Base-by-base conservation (phyloP, 495 filamentous ascomycete species). In the Platismatia glauca region DNA sequence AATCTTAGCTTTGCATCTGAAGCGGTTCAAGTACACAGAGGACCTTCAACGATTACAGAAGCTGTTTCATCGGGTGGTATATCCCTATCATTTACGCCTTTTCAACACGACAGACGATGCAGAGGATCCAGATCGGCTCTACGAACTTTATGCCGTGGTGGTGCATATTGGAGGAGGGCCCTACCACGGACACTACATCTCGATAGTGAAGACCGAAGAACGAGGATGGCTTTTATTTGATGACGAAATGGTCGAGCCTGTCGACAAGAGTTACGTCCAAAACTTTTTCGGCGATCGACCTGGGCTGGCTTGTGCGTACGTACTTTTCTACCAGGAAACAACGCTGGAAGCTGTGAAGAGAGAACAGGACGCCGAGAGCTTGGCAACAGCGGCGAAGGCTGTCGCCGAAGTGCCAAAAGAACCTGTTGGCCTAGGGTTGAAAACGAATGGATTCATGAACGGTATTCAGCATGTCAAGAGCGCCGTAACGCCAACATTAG, bases 91-190 rank as follows among this genome's bases (percentile, higher is more conserved):
- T 67, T 82, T 98, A 33, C 89, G 94, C 35, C 82, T 98, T 70
- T 97, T 97, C 79, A 98, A 97, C 74, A 98, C 94, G 3, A 97
- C 94, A 15, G 94, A 97, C 65, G 94, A 98, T 68, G 91, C 91
- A 37, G 90, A 95, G 63, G 94, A 97, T 68, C 91, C 91, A 2
- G 94, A 98, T 75, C 84, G 90, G 13, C 77, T 98, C 31, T 98
- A 98, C 74, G 94, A 98, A 75, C 77, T 98, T 12, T 98, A 98
- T 71, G 95, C 95, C 2, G 92, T 98, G 27, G 91, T 98, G n/a
- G 90, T 98, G 15, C 94, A 98, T 68, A 97, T 98, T 61, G 94
- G 94, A 33, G 92, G 92, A n/a, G 95, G 94, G 8, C 94, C 94
- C 0, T 97, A 96, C 69, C 95, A 97, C 68, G 94, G 94, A 15